Evolutionary conservation across 345 rosid species (phyloP).

Genomic region (Acer yangbiense): DNA sequence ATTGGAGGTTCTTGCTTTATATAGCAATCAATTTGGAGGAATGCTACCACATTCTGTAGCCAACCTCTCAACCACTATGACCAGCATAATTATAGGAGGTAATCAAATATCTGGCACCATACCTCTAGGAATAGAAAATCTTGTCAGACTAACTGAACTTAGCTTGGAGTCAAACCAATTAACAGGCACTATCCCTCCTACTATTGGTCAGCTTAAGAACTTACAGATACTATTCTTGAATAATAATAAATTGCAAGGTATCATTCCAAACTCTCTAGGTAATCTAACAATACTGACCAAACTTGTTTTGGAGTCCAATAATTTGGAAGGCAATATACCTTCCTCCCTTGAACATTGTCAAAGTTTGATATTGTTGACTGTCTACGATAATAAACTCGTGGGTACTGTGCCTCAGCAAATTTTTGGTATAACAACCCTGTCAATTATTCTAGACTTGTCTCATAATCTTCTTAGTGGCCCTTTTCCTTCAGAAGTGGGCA

Average conservation of each 20-base stretch:
- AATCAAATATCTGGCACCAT: conserved; percentile 7
- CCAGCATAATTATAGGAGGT: rapidly evolving
- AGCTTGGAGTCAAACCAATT: not conserved
- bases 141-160: conserved; percentile 3
- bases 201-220: not conserved
- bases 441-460: not conserved
- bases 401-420: conserved; percentile 27
- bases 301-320: not conserved
- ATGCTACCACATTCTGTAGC: not conserved
- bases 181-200: conserved; percentile 7
- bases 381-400: too few relatives aligned
- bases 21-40: conserved; percentile 18
- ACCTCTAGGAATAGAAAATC: conserved; percentile 22
- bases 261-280: conserved; percentile 6
- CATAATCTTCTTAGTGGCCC: conserved; percentile 16
- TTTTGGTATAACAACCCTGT: conserved; percentile 1
- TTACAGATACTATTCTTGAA: not conserved
- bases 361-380: too few relatives aligned
- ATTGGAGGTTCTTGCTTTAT: not conserved
- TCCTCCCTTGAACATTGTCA: conserved; percentile 1
- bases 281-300: not conserved
- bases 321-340: conserved; percentile 25
- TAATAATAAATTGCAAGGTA: conserved; percentile 5
- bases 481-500: conserved; percentile 8
- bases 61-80: conserved; percentile 14